phyloP scores from a whole-genome alignment of 352 stramenopile species.

The Blastocystis sp. region DNA sequence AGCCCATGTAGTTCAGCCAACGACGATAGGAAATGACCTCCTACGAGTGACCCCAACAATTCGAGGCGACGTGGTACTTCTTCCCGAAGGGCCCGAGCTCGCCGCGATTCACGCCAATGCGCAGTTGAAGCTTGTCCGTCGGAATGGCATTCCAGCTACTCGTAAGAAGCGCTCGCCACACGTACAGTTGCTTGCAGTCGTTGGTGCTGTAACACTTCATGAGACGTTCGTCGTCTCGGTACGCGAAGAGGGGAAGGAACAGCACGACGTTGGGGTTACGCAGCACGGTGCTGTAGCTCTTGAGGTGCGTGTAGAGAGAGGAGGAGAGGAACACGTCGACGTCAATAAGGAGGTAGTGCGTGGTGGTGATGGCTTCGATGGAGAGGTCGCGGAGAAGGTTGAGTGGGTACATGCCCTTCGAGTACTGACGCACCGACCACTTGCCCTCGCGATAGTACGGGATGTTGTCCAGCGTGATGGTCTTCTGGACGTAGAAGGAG shows the following conservation, averaged over 20 bases:
- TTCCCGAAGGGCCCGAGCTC: neutral
- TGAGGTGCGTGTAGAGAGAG: neutral
- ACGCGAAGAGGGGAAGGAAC: neutral
- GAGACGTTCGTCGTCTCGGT: neutral
- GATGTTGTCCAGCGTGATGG: neutral
- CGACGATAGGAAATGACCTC: neutral
- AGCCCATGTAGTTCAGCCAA: neutral
- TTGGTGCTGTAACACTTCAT: neutral
- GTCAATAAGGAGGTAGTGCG: neutral
- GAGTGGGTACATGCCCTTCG: neutral
- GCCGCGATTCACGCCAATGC: neutral
- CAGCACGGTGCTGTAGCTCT: neutral
- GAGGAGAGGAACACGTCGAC: neutral
- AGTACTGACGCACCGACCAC: neutral
- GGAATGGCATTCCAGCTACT: neutral
- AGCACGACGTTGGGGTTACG: neutral
- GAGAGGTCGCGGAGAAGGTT: neutral
- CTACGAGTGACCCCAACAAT: neutral
- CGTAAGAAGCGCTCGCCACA: neutral
- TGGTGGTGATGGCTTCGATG: neutral
- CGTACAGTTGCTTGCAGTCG: neutral
- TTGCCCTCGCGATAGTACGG: neutral
- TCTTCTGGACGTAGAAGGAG: neutral
- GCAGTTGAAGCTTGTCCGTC: neutral
- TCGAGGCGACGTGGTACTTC: neutral